Conservation (phyloP, 2,329 filamentous ascomycete species). For the Paracoccidioides brasiliensis region DNA sequence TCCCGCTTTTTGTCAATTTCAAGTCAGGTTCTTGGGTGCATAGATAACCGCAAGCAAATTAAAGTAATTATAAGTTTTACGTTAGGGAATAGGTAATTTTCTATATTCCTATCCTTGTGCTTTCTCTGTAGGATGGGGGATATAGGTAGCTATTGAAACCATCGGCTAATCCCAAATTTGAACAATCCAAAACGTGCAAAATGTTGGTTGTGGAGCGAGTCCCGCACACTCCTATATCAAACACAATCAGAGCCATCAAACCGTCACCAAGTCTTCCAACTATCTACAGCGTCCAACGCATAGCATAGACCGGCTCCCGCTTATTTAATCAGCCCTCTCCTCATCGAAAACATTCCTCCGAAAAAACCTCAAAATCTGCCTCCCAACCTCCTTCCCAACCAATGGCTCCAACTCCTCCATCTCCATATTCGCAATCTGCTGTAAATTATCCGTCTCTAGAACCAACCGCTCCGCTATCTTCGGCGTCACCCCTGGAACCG, state of each 20-base stretch:
- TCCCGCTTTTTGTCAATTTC: no score
- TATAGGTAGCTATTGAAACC: not conserved
- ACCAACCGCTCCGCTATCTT: conserved; percentile 64
- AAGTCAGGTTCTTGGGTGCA: not conserved
- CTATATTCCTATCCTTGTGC: not conserved
- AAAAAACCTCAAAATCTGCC: conserved; percentile 72
- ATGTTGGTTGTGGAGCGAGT: no score
- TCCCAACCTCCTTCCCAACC: conserved; percentile 64
- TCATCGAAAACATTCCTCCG: conserved; percentile 47
- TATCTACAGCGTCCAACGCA: conserved; percentile 8
- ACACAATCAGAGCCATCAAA: no score
- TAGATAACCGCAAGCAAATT: not conserved
- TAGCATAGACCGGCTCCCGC: conserved; percentile 13
- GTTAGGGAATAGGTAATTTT: no score
- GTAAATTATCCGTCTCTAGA: conserved; percentile 59
- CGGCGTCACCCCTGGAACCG: conserved; percentile 70
- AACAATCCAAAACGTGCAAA: not conserved
- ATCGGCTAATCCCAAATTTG: not conserved
- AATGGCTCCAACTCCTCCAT: conserved; percentile 56
- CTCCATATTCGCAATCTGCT: conserved; percentile 77
- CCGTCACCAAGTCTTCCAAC: no score
- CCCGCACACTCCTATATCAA: no score
- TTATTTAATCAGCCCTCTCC: conserved; percentile 2
- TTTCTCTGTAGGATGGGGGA: not conserved
- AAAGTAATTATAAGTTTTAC: not conserved